These are phyloP conservation scores for Prunella vulgaris DNA, from an alignment of 257 asterid genomes.

Conservation along the genomic window DNA sequence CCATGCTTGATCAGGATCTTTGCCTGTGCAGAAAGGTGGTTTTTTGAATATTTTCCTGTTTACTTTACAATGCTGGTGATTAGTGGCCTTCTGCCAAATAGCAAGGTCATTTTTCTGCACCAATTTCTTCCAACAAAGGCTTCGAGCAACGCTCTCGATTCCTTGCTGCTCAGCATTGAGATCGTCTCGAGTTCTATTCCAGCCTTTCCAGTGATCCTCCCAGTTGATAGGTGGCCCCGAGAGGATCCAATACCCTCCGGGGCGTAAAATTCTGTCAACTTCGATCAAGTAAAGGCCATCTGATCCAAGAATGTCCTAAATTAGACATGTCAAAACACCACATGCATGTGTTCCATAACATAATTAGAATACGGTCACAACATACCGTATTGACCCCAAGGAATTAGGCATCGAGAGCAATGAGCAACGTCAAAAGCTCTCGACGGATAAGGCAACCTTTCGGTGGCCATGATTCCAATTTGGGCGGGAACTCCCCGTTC, in stretches of 20 bases:
- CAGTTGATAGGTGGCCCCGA: constrained; percentile 96
- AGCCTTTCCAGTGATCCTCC: constrained; percentile 75
- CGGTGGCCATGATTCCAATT: constrained; percentile 74
- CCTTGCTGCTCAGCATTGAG: constrained; percentile 57
- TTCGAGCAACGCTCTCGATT: constrained; percentile 65
- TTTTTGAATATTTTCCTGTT: constrained; percentile 59
- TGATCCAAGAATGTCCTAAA: constrained; percentile 24
- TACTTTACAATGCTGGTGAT: constrained; percentile 66
- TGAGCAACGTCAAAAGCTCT: constrained; percentile 95
- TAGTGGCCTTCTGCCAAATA: constrained; percentile 80
- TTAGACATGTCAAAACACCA: neutral
- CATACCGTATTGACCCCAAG: constrained; percentile 78
- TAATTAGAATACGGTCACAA: neutral
- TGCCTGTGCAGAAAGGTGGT: constrained; percentile 62
- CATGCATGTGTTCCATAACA: neutral
- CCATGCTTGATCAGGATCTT: constrained; percentile 81
- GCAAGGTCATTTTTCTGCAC: constrained; percentile 69
- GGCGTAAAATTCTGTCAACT: constrained; percentile 80
- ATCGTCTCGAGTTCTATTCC: constrained; percentile 61
- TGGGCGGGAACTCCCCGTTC: constrained; percentile 94
- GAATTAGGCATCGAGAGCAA: constrained; percentile 94
- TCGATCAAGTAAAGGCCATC: constrained; percentile 88
- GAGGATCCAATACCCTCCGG: constrained; percentile 94
- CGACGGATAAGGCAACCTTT: constrained; percentile 80
- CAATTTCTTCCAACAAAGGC: constrained; percentile 88